Percentiles rank a stretch among this genome's conserved stretches.
These are phyloP conservation scores for Ophiostoma angusticollis DNA, from an alignment of 2,329 filamentous ascomycete species.

Conservation along the genomic window DNA sequence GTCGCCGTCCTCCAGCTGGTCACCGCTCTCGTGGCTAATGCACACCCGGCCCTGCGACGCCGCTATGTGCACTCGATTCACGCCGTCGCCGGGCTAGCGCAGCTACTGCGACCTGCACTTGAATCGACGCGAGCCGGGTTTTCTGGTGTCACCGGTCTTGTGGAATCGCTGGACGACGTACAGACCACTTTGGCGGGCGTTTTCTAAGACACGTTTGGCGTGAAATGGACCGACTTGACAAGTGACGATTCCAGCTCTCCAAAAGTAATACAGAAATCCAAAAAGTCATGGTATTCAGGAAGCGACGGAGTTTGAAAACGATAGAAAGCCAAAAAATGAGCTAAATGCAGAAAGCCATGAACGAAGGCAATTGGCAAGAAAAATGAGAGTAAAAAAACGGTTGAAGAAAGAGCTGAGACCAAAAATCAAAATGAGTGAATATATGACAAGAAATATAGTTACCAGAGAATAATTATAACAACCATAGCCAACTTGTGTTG, in stretches of 20 bases:
- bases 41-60: conserved; percentile 32
- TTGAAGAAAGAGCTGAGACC: background rate
- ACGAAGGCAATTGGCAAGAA: background rate
- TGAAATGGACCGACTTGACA: no score
- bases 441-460: no score
- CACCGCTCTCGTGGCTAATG: conserved; percentile 35
- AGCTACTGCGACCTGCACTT: conserved; percentile 25
- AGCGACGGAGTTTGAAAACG: background rate
- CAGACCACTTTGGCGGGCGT: conserved; percentile 15
- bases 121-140: conserved; percentile 12
- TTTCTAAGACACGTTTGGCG: conserved; percentile 14
- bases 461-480: conserved; percentile 22
- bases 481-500: conserved; percentile 26
- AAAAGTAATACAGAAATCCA: background rate
- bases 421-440: conserved; percentile 15
- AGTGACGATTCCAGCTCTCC: background rate
- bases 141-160: conserved; percentile 17
- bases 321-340: background rate
- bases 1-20: conserved; percentile 44
- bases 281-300: conserved; percentile 8
- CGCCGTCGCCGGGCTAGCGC: conserved; percentile 36
- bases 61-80: conserved; percentile 38
- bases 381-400: conserved; percentile 2
- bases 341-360: no score
- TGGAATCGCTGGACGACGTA: conserved; percentile 34